A percentile compares a stretch with the other conserved stretches of the same genome.
Evolutionary conservation across 208 protist species (phyloP).

Genomic region (Lotmaria passim): DNA sequence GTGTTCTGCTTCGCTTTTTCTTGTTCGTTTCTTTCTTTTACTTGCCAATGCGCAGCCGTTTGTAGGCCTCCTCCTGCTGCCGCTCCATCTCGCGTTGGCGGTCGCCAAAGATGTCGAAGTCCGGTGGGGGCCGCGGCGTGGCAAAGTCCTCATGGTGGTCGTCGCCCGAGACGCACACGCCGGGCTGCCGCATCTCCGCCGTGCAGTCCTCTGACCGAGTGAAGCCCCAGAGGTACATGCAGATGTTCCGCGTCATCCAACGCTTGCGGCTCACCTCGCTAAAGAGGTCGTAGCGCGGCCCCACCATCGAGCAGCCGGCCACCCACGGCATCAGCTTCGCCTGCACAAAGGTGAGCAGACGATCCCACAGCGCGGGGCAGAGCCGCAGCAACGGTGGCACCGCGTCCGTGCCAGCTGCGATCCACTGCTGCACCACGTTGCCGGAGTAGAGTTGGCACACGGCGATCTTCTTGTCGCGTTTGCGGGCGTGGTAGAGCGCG

Average conservation of each 20-base stretch:
- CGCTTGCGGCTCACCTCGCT: slow-evolving; percentile 56
- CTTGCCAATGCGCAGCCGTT: slow-evolving; percentile 28
- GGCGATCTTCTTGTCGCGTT: slow-evolving; percentile 69
- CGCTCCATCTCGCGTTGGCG: slow-evolving; percentile 49
- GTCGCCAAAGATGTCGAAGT: slow-evolving; percentile 87
- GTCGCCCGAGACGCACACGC: slow-evolving; percentile 75
- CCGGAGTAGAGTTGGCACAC: slow-evolving; percentile 77
- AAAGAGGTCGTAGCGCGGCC: slow-evolving; percentile 68
- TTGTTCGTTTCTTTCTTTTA: background rate
- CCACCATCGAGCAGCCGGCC: slow-evolving; percentile 78
- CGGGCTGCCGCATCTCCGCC: slow-evolving; percentile 69
- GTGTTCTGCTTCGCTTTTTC: too few species aligned
- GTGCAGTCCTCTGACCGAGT: slow-evolving; percentile 50
- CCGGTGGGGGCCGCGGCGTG: slow-evolving; percentile 50
- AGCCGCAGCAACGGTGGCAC: slow-evolving; percentile 51
- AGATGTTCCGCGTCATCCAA: slow-evolving; percentile 76
- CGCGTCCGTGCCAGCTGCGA: slow-evolving; percentile 21
- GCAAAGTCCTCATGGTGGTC: slow-evolving; percentile 75
- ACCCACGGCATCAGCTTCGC: slow-evolving; percentile 75
- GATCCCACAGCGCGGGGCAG: slow-evolving; percentile 59
- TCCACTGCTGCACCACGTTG: slow-evolving; percentile 43
- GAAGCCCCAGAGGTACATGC: slow-evolving; percentile 86
- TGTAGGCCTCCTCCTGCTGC: slow-evolving; percentile 29
- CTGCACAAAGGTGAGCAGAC: slow-evolving; percentile 52
- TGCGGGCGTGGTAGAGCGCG: slow-evolving; percentile 75